phyloP scores from a whole-genome alignment of 1,284 basidiomycete genomes.

The Irpex rosettiformis region DNA sequence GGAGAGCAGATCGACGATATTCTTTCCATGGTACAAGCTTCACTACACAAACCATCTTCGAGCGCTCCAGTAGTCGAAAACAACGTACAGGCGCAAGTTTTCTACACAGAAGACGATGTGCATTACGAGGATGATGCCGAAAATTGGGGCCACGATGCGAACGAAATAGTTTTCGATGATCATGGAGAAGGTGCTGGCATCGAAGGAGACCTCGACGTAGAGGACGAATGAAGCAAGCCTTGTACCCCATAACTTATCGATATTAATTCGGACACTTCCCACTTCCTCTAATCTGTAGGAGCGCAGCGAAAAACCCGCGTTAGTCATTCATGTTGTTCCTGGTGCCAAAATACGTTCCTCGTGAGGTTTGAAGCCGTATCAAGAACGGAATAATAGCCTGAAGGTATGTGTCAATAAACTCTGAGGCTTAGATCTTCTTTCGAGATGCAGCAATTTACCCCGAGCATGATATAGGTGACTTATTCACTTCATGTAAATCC shows the following conservation, averaged over 20 bases:
- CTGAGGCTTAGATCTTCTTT: too few relatives aligned
- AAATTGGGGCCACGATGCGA: slow-evolving; percentile 35
- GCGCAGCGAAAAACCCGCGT: too few relatives aligned
- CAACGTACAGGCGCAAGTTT: slow-evolving; percentile 11
- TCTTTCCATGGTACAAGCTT: slow-evolving; percentile 52
- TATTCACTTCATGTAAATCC: too few relatives aligned
- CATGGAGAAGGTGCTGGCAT: slow-evolving; percentile 62
- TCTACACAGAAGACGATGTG: slow-evolving; percentile 18
- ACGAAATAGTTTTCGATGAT: slow-evolving; percentile 57
- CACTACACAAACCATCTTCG: slow-evolving; percentile 38
- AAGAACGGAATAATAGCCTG: too few relatives aligned
- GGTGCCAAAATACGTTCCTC: too few relatives aligned
- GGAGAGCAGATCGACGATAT: slow-evolving; percentile 72
- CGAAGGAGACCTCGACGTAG: slow-evolving; percentile 72
- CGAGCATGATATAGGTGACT: too few relatives aligned
- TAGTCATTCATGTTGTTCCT: too few relatives aligned
- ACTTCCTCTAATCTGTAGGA: background rate
- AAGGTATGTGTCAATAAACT: too few relatives aligned
- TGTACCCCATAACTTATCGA: background rate
- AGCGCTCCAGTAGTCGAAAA: slow-evolving; percentile 5
- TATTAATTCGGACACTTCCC: background rate
- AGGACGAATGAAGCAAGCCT: slow-evolving; percentile 46
- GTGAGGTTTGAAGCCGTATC: too few relatives aligned
- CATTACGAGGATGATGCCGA: slow-evolving; percentile 31
- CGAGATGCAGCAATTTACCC: too few relatives aligned